phyloP scores from a whole-genome alignment of 2,329 filamentous ascomycete species.

The Colletotrichum sp. region DNA sequence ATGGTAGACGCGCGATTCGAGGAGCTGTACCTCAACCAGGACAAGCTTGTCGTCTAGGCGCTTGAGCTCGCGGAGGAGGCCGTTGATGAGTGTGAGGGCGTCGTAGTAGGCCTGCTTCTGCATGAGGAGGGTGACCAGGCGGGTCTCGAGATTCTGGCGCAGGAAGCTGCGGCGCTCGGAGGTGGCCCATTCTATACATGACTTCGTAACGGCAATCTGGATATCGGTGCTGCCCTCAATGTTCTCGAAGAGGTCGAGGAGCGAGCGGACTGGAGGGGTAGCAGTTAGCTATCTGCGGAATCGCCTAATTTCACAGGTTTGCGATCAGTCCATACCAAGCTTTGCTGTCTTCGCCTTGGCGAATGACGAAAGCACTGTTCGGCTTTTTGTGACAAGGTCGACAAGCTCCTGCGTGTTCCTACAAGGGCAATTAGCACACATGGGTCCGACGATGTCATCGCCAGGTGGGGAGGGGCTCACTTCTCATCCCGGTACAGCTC shows the following conservation, averaged over 20 bases:
- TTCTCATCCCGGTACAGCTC: slow-evolving; percentile 92
- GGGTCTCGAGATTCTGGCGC: slow-evolving; percentile 94
- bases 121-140: slow-evolving; percentile 94
- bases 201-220: slow-evolving; percentile 95
- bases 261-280: slow-evolving; percentile 76
- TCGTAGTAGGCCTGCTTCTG: slow-evolving; percentile 98
- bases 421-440: slow-evolving; percentile 21
- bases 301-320: not conserved
- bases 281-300: not conserved
- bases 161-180: slow-evolving; percentile 94
- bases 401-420: slow-evolving; percentile 86
- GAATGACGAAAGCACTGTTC: slow-evolving; percentile 91
- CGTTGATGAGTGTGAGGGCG: slow-evolving; percentile 94
- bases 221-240: slow-evolving; percentile 95
- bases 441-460: slow-evolving; percentile 29
- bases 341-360: slow-evolving; percentile 99
- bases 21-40: slow-evolving; percentile 94
- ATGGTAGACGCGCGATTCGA: slow-evolving; percentile 97
- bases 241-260: slow-evolving; percentile 92
- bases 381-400: slow-evolving; percentile 86
- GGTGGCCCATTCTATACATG: slow-evolving; percentile 99
- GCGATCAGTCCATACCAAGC: slow-evolving; percentile 70
- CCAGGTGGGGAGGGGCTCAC: slow-evolving; percentile 48
- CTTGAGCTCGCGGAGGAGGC: slow-evolving; percentile 94
- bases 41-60: slow-evolving; percentile 98